Conservation (phyloP, 1,284 basidiomycete species). For the Apiotrichum domesticum region DNA sequence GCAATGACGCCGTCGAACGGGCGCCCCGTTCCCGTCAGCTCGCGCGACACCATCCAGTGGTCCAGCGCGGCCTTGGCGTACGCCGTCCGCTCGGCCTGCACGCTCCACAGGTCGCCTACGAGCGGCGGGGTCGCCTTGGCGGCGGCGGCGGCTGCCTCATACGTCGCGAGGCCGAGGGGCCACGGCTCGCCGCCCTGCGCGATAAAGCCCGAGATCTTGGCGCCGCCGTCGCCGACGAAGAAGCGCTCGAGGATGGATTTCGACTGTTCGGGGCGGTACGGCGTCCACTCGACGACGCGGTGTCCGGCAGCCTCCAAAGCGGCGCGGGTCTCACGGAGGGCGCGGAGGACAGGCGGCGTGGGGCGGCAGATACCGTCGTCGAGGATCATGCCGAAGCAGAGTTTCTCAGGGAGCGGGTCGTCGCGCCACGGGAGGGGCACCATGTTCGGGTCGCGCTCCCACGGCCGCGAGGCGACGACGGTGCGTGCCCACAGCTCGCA, state of each 20-base stretch:
- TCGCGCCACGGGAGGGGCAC: constrained; percentile 62
- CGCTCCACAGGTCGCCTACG: constrained; percentile 31
- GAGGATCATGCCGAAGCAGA: constrained; percentile 52
- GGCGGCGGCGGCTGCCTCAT: constrained; percentile 18
- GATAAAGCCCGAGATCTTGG: constrained; percentile 30
- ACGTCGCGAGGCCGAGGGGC: constrained; percentile 23
- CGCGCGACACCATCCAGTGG: constrained; percentile 27
- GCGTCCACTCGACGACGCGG: constrained; percentile 48
- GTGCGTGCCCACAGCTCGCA: constrained; percentile 60
- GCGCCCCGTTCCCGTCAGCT: constrained; percentile 32
- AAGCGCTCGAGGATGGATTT: constrained; percentile 24
- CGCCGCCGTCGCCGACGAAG: constrained; percentile 38
- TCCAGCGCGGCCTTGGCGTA: constrained; percentile 31
- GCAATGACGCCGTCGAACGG: constrained; percentile 37
- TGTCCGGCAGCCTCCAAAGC: constrained; percentile 63
- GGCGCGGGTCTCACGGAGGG: constrained; percentile 55
- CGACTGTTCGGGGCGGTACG: constrained; percentile 19
- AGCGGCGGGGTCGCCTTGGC: constrained; percentile 10
- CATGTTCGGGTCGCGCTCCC: constrained; percentile 62
- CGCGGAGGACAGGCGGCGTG: constrained; percentile 63
- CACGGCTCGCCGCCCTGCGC: constrained; percentile 27
- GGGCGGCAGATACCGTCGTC: constrained; percentile 59
- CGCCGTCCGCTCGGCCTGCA: constrained; percentile 25
- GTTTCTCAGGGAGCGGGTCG: constrained; percentile 57
- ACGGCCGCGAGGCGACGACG: constrained; percentile 52